Evolutionary conservation across 805 yeast genomes (phyloP), one percentile per base, ranked within the genome.

Genomic region (Saccharomycopsis synnaedendra): DNA sequence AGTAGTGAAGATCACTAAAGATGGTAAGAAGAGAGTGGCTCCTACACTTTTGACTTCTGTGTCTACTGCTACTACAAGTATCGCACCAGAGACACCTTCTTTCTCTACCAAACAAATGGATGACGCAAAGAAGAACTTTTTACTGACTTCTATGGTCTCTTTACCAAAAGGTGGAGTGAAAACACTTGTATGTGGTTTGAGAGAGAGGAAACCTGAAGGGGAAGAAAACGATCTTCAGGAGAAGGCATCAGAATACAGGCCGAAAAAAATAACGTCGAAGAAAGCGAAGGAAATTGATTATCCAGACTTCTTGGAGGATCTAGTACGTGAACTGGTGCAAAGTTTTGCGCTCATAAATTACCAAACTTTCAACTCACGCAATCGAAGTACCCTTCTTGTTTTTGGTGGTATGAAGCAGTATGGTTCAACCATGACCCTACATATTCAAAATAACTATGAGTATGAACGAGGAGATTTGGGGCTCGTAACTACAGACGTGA

Each of bases 1-100:
- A 64, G 64, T 72, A 48, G 72, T 80, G 1, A 73, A 84, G 3
- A 71, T 84, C 4, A 76, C 89, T 1, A 83, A 85, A 56, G 80
- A 82, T 37, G 93, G 93, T 3, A 78, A 77, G 57, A 84, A 83
- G 56, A 64, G 93, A 55, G 87, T 85, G 2, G 75, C 85, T 0
- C 94, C 93, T 4, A 68, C 79, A 28, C 61, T 83, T 9, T 71
- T 83, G 3, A 76, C 89, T 1, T 59, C 68, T 1, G 57, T 74
- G 1, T 60, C 70, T 9, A 35, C 44, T 43, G 56, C 46, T 44
- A 58, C 52, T 49, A 44, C 49, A 47, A 44, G 43, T 45, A 37
- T 51, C 28, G 29, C 57, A 5, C 46, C 50, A 6, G 34, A 46
- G 38, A 42, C 19, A 19, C 19, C 19, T 19, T 42, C 46, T 8